These are phyloP conservation scores for Hypocrella siamensis DNA, from an alignment of 2,329 filamentous ascomycete genomes.

Conservation along the genomic window DNA sequence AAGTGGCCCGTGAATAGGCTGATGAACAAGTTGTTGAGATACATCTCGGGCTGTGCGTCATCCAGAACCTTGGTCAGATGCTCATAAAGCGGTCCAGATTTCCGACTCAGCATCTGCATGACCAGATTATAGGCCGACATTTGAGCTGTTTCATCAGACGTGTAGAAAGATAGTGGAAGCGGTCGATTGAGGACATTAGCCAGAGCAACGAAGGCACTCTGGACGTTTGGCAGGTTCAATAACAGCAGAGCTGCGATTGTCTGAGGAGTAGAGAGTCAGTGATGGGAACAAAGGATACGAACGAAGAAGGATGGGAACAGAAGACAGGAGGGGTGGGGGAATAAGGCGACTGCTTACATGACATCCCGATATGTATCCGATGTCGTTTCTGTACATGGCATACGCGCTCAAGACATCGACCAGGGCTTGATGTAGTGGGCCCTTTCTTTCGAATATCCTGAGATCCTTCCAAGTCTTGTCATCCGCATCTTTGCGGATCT, in stretches of 20 bases:
- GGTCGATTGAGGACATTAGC: constrained; percentile 67
- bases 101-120: constrained; percentile 48
- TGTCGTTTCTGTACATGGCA: constrained; percentile 67
- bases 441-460: constrained; percentile 52
- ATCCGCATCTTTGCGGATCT: constrained; percentile 48
- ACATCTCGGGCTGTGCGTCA: constrained; percentile 31
- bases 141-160: constrained; percentile 53
- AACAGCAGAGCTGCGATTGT: constrained; percentile 59
- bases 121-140: constrained; percentile 53
- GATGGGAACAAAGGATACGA: neutral
- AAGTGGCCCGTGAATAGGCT: constrained; percentile 48
- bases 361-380: constrained; percentile 61
- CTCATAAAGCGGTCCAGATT: constrained; percentile 45
- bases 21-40: constrained; percentile 45
- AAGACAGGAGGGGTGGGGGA: neutral
- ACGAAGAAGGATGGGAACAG: neutral
- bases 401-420: constrained; percentile 65
- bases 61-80: constrained; percentile 41
- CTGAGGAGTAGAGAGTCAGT: constrained; percentile 20
- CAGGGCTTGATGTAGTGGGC: constrained; percentile 51
- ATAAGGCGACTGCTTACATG: constrained; percentile 40
- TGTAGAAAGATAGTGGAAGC: constrained; percentile 59
- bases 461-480: constrained; percentile 54
- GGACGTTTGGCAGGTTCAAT: constrained; percentile 49
- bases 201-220: constrained; percentile 52